Percentiles rank a stretch among this genome's conserved stretches.
phyloP scores from a whole-genome alignment of 2,329 filamentous ascomycete species.

The Cercospora nicotianae region DNA sequence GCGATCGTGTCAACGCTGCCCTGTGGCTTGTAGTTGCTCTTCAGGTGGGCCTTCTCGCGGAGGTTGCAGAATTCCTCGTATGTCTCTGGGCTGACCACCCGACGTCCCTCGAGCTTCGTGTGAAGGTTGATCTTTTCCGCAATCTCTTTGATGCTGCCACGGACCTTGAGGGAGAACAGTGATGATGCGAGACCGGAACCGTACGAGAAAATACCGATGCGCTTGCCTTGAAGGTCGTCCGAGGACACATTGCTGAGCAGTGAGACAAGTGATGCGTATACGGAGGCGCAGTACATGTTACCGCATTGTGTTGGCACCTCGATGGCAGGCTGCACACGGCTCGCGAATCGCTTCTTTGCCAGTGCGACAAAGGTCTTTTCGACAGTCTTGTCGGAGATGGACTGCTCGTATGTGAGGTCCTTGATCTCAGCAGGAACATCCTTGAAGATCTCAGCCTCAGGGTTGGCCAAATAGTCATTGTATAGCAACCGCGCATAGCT shows the following conservation, averaged over 20 bases:
- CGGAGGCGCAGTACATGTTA: conserved; percentile 57
- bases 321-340: conserved; percentile 52
- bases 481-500: conserved; percentile 55
- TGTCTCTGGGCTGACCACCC: conserved; percentile 49
- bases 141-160: conserved; percentile 49
- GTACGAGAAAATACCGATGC: conserved; percentile 55
- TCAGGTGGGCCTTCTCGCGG: conserved; percentile 52
- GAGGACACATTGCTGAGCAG: conserved; percentile 50
- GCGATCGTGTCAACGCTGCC: conserved; percentile 48
- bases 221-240: conserved; percentile 51
- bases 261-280: conserved; percentile 53
- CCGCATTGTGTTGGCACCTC: conserved; percentile 55
- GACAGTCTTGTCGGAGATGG: conserved; percentile 53
- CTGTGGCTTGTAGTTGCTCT: conserved; percentile 51
- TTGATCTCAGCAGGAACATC: conserved; percentile 52
- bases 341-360: conserved; percentile 53
- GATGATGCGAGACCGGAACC: conserved; percentile 54
- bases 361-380: conserved; percentile 56
- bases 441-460: conserved; percentile 50
- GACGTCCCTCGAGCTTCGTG: conserved; percentile 47
- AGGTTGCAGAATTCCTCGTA: conserved; percentile 58
- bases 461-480: conserved; percentile 53
- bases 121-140: conserved; percentile 51
- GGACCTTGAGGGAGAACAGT: conserved; percentile 52
- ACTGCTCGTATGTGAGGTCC: conserved; percentile 49